Evolutionary conservation across 2,329 filamentous ascomycete genomes (phyloP).

Genomic region (Arthrobotrys musiformis): DNA sequence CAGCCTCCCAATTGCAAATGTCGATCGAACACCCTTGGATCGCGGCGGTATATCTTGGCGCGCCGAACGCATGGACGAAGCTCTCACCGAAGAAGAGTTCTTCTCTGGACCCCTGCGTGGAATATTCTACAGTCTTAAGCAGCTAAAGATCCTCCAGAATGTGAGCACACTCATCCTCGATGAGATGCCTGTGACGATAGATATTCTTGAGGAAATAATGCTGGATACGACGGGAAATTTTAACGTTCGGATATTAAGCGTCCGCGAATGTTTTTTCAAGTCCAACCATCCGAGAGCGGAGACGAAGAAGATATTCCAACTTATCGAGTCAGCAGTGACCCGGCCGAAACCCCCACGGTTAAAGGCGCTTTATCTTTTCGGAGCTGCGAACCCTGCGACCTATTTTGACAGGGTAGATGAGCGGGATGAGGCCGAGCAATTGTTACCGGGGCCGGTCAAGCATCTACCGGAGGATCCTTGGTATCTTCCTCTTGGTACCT

Average conservation of each 20-base stretch:
- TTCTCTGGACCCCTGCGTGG: conserved; percentile 27
- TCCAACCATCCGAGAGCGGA: neutral
- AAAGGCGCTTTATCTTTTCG: conserved; percentile 35
- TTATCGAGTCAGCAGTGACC: neutral
- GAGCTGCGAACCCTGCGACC: neutral
- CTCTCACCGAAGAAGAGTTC: conserved; percentile 36
- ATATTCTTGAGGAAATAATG: conserved; percentile 20
- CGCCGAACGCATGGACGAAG: conserved; percentile 37
- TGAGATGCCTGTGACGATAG: conserved; percentile 6
- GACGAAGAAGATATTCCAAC: neutral
- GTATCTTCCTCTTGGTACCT: conserved; percentile 6
- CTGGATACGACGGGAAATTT: conserved; percentile 24
- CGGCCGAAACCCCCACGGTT: neutral
- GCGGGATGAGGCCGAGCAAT: neutral
- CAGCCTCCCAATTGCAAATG: neutral
- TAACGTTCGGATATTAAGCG: conserved; percentile 33
- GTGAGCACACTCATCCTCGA: conserved; percentile 40
- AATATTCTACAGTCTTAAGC: conserved; percentile 32
- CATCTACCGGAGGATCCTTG: conserved; percentile 20
- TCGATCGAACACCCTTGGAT: conserved; percentile 23
- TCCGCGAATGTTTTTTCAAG: neutral
- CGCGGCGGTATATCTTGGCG: conserved; percentile 40
- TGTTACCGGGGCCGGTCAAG: neutral
- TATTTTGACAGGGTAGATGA: neutral
- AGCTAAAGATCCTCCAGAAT: conserved; percentile 21